Evolutionary conservation across 176 grass and related monocot genomes (phyloP), one percentile per base, ranked within the genome.

Genomic region (Carex cristatella): DNA sequence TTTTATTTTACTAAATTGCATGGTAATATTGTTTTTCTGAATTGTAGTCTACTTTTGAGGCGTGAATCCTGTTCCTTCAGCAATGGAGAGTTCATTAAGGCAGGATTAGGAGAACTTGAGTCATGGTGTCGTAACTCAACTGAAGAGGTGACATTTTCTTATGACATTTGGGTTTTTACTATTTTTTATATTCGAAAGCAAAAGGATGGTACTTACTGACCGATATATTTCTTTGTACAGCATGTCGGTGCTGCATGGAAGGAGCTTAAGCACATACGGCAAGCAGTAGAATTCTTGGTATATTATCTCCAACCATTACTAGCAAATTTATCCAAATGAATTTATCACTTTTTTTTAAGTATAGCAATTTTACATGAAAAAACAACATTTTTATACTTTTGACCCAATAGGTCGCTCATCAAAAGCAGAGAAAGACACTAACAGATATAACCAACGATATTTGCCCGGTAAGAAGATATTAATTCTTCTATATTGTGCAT

Each of bases 261-360:
- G 28, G 92, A 93, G 72, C 82, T 97, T 82, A 89, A 82, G 85
- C 92, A 97, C 85, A 97, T 91, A 38, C 90, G 87, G 83, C 94
- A 97, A 76, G 94, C 94, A 86, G 88, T 97, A 37, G 94, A 94
- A 83, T 97, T 94, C 86, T 55, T 97, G 94, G 94, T 97, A 84
- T 68, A 63, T 63, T 57, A 88, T 86, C 32, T 48, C 37, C 10
- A 63, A 11, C 8, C 46, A 79, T 57, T 15, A 37, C 12, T 38
- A 81, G 53, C 69, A 44, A 76, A 42, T 62, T 62, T 46, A 28
- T 44, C 35, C 18, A 64, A 44, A 64, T 62, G 65, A 61, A 85
- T 19, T 80, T 19, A 42, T 81, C n/a, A 23, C 32, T 61, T 4
- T 38, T 86, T 78, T 78, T 64, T 61, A 67, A 30, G n/a, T 82